Evolutionary conservation across 129 eudicot genomes (phyloP).

Genomic region (Kitagawia praeruptora): DNA sequence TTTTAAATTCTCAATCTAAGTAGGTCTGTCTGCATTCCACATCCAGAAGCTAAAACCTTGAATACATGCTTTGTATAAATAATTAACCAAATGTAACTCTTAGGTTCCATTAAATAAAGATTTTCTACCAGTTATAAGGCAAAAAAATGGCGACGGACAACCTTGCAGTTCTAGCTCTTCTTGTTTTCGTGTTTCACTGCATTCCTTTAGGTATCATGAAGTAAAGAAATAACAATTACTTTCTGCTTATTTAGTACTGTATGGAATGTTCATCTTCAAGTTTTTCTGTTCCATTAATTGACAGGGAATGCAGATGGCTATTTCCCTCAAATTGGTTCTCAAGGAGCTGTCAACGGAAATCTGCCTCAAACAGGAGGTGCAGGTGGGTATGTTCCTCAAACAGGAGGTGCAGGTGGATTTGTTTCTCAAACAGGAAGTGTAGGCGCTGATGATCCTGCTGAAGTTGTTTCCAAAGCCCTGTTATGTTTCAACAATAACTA

Average conservation of each 20-base stretch:
- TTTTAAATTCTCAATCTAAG: neutral
- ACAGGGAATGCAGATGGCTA: constrained; percentile 33
- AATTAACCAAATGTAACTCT: neutral
- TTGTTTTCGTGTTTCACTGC: constrained; percentile 13
- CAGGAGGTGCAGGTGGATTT: constrained; percentile 18
- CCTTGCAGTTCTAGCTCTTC: constrained; percentile 19
- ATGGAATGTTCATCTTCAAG: neutral
- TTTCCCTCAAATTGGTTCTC: constrained; percentile 23
- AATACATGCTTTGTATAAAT: constrained; percentile 8
- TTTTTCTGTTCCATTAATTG: constrained; percentile 7
- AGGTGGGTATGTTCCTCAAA: constrained; percentile 26
- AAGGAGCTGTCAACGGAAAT: constrained; percentile 31
- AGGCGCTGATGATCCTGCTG: constrained; percentile 29
- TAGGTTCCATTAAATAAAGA: neutral
- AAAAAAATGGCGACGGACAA: constrained; percentile 33
- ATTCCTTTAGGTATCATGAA: neutral
- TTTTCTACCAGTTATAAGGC: neutral
- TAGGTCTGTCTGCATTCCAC: constrained; percentile 4
- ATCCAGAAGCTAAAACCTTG: constrained; percentile 1
- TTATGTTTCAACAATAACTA: constrained; percentile 49
- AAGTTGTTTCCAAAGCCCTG: constrained; percentile 44
- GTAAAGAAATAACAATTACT: neutral
- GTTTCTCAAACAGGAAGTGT: constrained; percentile 26
- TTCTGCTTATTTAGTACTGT: neutral
- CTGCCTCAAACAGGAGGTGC: constrained; percentile 12